These are phyloP conservation scores for Apiospora hydei DNA, from an alignment of 2,329 filamentous ascomycete species.

Conservation along the genomic window DNA sequence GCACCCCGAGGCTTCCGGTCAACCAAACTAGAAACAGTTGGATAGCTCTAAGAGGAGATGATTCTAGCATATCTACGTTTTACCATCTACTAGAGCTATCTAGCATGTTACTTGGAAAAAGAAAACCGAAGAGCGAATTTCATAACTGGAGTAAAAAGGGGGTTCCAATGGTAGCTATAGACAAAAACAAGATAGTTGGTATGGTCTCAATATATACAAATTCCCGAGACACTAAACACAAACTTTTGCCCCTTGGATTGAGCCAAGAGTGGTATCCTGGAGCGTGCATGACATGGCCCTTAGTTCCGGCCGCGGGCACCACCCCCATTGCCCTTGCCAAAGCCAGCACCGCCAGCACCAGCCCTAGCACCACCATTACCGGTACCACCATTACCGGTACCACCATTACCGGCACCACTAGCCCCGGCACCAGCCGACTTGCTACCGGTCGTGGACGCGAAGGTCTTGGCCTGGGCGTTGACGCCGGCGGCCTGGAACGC, in stretches of 20 bases:
- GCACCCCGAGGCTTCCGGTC: background rate
- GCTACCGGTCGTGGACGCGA: constrained; percentile 25
- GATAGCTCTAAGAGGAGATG: too few relatives aligned
- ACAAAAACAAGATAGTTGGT: background rate
- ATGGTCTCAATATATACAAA: constrained; percentile 2
- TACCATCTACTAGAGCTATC: background rate
- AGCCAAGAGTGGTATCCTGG: background rate
- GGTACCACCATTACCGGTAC: background rate
- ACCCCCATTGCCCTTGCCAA: background rate
- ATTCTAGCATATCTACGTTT: background rate
- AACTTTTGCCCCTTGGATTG: background rate
- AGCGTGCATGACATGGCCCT: background rate
- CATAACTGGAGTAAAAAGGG: too few relatives aligned
- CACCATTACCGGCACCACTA: background rate
- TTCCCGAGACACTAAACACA: background rate
- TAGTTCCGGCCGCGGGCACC: background rate
- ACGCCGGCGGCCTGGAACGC: constrained; percentile 28
- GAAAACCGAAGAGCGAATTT: too few relatives aligned
- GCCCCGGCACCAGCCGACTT: background rate
- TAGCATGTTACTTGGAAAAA: background rate
- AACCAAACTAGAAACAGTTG: background rate
- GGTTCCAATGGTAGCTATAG: background rate
- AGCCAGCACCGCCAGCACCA: background rate
- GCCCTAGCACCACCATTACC: background rate
- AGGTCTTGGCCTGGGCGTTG: constrained; percentile 24